Evolutionary conservation across 768 basidiomycete genomes (phyloP), one percentile per base, ranked within the genome.

Genomic region (Russula sp.): DNA sequence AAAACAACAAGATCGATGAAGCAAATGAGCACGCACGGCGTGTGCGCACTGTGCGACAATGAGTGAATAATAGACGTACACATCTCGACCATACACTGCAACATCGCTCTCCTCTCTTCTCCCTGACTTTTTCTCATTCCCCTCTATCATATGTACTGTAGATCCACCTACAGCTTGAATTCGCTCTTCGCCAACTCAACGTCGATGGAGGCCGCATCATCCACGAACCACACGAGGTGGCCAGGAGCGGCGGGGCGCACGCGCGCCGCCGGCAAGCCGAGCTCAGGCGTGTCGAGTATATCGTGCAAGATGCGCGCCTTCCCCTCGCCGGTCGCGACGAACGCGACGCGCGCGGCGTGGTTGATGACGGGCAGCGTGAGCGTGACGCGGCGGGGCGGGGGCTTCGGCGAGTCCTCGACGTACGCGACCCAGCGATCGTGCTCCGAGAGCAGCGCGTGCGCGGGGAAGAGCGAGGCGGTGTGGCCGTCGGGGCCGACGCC

Each of bases 401-500:
- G 93, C 75, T 99, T 98, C 27, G 97, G 97, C 44, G 89, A 89
- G 77, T 98, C 93, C 20, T 90, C 86, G 70, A 99, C 78, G 74
- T 85, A 89, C 1, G 95, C 96, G 27, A 99, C 91, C 97, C 97
- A 99, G 63, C 91, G 84, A 73, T 93, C 92, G 55, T 80, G 83
- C 76, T 97, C 96, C n/a, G 76, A 64, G 54, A 99, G 82, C 44
- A 98, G 82, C 42, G 74, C 76, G 72, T 98, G 96, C n/a, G 82
- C 89, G 9, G 97, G 97, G 84, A 99, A 99, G 68, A 99, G 86
- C 7, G 91, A 94, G 65, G 89, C 94, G 47, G 96, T 98, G 79
- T 99, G 97, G n/a, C 96, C 96, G 73, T 98, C 97, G 6, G 91
- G 91, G 35, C 97, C 97, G 83, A 95, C 87, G 54, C 97, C 97